A percentile compares a stretch with the other conserved stretches of the same genome.
phyloP scores from a whole-genome alignment of 768 basidiomycete genomes.

The Hericium rajendrae region DNA sequence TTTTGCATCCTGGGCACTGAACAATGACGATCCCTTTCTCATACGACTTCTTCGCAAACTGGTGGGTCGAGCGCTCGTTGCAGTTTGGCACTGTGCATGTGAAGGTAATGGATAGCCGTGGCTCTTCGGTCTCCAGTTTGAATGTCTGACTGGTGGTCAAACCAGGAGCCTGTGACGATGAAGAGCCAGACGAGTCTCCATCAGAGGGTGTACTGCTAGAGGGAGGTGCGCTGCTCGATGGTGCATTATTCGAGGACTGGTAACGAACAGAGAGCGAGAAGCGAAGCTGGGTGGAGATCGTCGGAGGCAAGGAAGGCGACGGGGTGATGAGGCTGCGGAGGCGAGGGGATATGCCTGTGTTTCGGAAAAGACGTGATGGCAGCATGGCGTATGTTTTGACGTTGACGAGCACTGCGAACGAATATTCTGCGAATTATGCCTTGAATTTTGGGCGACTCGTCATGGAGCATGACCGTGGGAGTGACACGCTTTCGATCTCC shows the following conservation, averaged over 20 bases:
- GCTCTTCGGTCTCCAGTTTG: slow-evolving; percentile 37
- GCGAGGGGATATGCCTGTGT: neutral
- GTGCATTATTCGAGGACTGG: neutral
- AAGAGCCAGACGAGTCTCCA: slow-evolving; percentile 2
- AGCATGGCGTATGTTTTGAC: slow-evolving; percentile 2
- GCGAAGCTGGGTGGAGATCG: neutral
- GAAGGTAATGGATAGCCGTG: slow-evolving; percentile 67
- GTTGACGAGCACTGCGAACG: too few relatives aligned
- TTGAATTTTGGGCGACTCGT: too few relatives aligned
- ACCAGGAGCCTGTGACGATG: slow-evolving; percentile 1
- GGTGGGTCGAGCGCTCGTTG: slow-evolving; percentile 72
- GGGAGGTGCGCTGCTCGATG: neutral
- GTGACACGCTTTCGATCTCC: slow-evolving; percentile 20
- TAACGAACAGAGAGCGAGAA: slow-evolving; percentile 1
- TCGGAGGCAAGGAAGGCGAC: neutral
- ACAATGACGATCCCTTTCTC: slow-evolving; percentile 83
- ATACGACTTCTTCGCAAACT: slow-evolving; percentile 81
- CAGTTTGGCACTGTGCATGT: slow-evolving; percentile 79
- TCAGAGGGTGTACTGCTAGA: neutral
- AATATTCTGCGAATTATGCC: too few relatives aligned
- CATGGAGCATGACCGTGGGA: neutral
- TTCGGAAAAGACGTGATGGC: slow-evolving; percentile 2
- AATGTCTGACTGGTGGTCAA: slow-evolving; percentile 3
- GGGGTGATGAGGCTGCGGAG: neutral
- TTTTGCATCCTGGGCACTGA: slow-evolving; percentile 85